Percentiles rank a stretch among this genome's conserved stretches.
These are phyloP conservation scores for Arthrocladium fulminans DNA, from an alignment of 2,329 filamentous ascomycete genomes.

Conservation along the genomic window DNA sequence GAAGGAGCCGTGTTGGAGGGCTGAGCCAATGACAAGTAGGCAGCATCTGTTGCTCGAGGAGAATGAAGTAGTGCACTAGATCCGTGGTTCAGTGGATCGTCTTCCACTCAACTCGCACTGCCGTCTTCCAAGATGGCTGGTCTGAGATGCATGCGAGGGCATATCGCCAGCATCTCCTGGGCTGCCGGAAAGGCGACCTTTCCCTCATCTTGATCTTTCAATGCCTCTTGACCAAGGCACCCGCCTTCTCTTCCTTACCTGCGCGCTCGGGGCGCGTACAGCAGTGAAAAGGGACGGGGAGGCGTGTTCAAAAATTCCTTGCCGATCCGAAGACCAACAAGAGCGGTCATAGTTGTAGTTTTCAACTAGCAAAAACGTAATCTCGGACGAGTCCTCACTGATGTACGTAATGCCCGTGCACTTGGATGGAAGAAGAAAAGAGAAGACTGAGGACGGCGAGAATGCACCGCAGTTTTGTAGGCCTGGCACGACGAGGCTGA, in stretches of 20 bases:
- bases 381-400: constrained; percentile 79
- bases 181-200: too few relatives aligned
- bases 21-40: constrained; percentile 9
- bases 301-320: constrained; percentile 65
- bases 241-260: constrained; percentile 20
- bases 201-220: too few relatives aligned
- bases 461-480: background rate
- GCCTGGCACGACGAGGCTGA: background rate
- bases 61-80: too few relatives aligned
- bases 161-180: too few relatives aligned
- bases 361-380: constrained; percentile 79
- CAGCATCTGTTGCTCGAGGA: constrained; percentile 4
- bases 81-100: too few relatives aligned
- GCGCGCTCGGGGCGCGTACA: constrained; percentile 16
- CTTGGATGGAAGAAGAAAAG: constrained; percentile 22
- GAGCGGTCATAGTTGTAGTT: constrained; percentile 68
- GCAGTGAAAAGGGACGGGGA: constrained; percentile 23
- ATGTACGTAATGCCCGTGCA: constrained; percentile 68
- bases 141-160: too few relatives aligned
- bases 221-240: too few relatives aligned
- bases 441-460: background rate
- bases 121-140: too few relatives aligned
- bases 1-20: constrained; percentile 2
- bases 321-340: constrained; percentile 58
- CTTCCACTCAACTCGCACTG: too few relatives aligned